Evolutionary conservation across 495 filamentous ascomycete genomes (phyloP), one percentile per base, ranked within the genome.

Genomic region (Hyaloscypha hepaticicola): DNA sequence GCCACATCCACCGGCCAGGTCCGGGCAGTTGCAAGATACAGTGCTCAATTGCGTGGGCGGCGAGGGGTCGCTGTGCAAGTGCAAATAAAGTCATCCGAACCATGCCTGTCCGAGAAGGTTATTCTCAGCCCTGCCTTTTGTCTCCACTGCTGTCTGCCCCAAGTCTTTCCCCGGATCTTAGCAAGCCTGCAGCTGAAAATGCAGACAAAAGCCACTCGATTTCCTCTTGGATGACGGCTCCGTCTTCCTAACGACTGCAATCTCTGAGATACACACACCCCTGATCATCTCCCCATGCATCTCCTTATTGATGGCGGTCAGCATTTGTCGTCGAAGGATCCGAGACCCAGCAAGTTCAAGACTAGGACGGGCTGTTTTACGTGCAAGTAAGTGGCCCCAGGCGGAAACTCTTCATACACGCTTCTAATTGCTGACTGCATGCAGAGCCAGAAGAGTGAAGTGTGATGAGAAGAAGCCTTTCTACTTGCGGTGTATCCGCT

Each of bases 351-450:
- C 38, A 52, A 29, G 41, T 27, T 67, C 14, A 73, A 72, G 66
- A 58, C 70, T 64, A 72, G 69, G 62, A 72, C 67, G 21, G 70
- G 72, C 28, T 72, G 70, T 58, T 34, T 48, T 41, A 73, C 72
- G 38, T 72, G 72, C 64, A 73, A 67, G 72, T 73, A 34, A 68
- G 66, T 45, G 12, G 11, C 38, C 38, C n/a, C n/a, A n/a, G n/a
- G n/a, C n/a, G n/a, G n/a, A n/a, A n/a, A n/a, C n/a, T n/a, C n/a
- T n/a, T 58, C n/a, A 19, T 58, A 24, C 24, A n/a, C 33, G 21
- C 9, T 31, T 41, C 29, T 21, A 1, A 5, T 26, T 58, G 24
- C 56, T 58, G 24, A 58, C 12, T 9, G 11, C 45, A 6, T n/a
- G 12, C 4, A 71, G 69, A 33, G 41, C 45, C 21, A 56, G 66